These are phyloP conservation scores for Penicillium mononematosum DNA, from an alignment of 495 filamentous ascomycete genomes.

Conservation along the genomic window DNA sequence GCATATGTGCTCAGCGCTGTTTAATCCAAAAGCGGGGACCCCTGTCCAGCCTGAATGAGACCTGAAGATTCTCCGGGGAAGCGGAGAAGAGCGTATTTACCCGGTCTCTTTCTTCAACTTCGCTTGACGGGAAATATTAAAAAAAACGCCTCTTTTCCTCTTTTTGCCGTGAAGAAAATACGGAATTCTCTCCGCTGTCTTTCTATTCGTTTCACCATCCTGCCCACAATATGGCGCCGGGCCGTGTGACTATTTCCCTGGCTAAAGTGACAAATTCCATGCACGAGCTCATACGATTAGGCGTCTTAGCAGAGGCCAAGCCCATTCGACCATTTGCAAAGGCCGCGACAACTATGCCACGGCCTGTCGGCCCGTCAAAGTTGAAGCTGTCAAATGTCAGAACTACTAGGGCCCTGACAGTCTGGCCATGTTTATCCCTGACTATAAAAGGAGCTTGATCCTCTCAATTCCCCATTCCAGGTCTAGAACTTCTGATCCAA, in stretches of 20 bases:
- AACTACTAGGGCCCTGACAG: slow-evolving; percentile 4
- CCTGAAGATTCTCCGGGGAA: slow-evolving; percentile 1
- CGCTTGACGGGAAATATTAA: background rate
- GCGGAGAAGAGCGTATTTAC: slow-evolving; percentile 7
- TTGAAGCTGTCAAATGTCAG: slow-evolving; percentile 3
- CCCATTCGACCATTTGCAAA: slow-evolving; percentile 9
- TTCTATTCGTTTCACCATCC: background rate
- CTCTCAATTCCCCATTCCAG: background rate
- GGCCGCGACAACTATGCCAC: slow-evolving; percentile 29
- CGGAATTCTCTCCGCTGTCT: slow-evolving; percentile 16
- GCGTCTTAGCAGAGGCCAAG: background rate
- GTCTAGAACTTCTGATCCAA: background rate
- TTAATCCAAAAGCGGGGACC: background rate
- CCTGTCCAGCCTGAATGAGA: background rate
- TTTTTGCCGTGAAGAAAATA: slow-evolving; percentile 14
- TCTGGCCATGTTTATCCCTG: background rate
- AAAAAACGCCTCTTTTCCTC: background rate
- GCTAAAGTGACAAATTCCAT: slow-evolving; percentile 4
- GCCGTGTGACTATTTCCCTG: background rate
- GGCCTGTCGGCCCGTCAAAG: slow-evolving; percentile 19
- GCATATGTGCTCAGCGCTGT: background rate
- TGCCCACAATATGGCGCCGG: background rate
- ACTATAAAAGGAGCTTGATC: slow-evolving; percentile 8
- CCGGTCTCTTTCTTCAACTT: slow-evolving; percentile 6
- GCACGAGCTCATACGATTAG: background rate